Evolutionary conservation across 2,329 filamentous ascomycete species (phyloP).

Genomic region (Penicillium freii): DNA sequence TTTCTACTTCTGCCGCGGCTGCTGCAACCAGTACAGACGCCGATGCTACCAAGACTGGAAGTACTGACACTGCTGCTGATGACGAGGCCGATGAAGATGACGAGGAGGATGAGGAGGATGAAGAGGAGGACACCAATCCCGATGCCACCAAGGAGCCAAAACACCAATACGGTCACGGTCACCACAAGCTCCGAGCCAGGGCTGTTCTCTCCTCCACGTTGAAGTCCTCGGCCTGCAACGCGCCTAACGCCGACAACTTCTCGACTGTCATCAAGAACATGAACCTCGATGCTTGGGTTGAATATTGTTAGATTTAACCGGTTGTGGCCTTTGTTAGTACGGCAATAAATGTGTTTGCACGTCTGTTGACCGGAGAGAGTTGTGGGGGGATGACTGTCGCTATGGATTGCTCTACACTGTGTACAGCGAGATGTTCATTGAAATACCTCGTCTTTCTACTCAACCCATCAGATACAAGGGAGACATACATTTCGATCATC

Average conservation of each 20-base stretch:
- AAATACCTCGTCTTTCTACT: no score
- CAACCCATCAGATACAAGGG: no score
- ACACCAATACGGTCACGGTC: not conserved
- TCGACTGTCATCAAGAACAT: conserved; percentile 67
- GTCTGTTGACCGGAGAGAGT: not conserved
- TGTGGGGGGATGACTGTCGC: not conserved
- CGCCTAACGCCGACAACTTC: conserved; percentile 51
- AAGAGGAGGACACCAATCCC: not conserved
- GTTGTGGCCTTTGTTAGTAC: not conserved
- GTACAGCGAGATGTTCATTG: no score
- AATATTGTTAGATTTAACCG: conserved; percentile 49
- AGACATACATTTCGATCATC: not conserved
- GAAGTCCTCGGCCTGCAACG: conserved; percentile 49
- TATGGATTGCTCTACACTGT: conserved; percentile 32
- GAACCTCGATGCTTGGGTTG: conserved; percentile 61
- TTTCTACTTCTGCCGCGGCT: not conserved
- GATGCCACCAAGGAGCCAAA: not conserved
- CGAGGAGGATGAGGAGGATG: conserved; percentile 2
- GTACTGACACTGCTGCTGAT: not conserved
- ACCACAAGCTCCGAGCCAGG: conserved; percentile 1
- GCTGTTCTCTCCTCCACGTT: conserved; percentile 10
- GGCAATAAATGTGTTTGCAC: not conserved
- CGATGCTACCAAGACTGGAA: not conserved
- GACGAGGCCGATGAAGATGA: conserved; percentile 42
- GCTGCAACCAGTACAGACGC: not conserved